Evolutionary conservation across 768 basidiomycete species (phyloP).

Genomic region (Boletus sp.): DNA sequence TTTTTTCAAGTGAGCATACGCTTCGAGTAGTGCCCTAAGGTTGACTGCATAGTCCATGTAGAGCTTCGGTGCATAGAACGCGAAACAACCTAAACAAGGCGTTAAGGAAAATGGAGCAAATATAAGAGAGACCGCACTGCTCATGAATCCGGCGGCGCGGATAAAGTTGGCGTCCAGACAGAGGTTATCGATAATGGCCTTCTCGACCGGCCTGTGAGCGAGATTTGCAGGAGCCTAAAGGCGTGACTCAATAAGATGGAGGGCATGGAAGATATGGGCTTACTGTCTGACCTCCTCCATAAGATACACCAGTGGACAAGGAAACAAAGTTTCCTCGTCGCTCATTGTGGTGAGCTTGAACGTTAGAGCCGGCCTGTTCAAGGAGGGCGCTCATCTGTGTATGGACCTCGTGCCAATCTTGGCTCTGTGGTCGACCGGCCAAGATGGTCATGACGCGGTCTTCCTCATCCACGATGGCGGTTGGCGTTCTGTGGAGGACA

Average conservation of each 20-base stretch:
- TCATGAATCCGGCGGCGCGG: neutral
- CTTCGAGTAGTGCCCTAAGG: neutral
- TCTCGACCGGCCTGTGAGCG: neutral
- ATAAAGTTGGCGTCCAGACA: neutral
- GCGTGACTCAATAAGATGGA: neutral
- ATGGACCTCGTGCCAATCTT: neutral
- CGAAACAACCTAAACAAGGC: neutral
- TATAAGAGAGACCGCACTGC: neutral
- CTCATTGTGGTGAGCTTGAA: neutral
- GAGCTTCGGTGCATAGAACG: neutral
- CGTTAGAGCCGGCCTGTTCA: neutral
- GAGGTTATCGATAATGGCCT: neutral
- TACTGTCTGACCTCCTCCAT: slow-evolving; percentile 30
- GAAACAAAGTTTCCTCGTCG: slow-evolving; percentile 21
- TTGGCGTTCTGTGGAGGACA: neutral
- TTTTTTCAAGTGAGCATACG: neutral
- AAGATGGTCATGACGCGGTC: slow-evolving; percentile 6
- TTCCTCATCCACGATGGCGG: neutral
- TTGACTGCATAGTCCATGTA: neutral
- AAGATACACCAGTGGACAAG: slow-evolving; percentile 23
- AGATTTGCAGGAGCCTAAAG: neutral
- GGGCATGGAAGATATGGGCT: neutral
- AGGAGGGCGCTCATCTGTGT: neutral
- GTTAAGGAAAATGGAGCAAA: neutral
- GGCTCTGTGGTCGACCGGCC: slow-evolving; percentile 8